Evolutionary conservation across 345 rosid species (phyloP).

Genomic region (Raphanus raphanistrum): DNA sequence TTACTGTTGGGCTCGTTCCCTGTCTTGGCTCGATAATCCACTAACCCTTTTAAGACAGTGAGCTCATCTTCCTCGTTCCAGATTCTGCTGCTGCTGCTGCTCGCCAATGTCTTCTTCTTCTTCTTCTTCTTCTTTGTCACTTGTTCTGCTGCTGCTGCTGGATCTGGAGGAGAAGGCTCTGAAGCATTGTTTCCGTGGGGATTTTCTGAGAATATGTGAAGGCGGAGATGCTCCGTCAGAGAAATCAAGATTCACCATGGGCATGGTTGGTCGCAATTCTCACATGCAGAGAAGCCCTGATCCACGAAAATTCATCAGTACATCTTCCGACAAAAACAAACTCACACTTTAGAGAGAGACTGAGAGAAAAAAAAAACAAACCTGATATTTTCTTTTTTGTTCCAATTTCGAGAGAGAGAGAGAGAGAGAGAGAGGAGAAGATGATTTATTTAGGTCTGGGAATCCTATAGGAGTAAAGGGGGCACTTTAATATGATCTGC

Average conservation of each 20-base stretch:
- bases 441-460: not conserved
- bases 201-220: not conserved
- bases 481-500: too few relatives aligned
- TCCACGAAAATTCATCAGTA: not conserved
- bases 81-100: not conserved
- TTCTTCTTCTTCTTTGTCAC: not conserved
- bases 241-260: slow-evolving; percentile 22
- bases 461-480: too few relatives aligned
- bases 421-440: not conserved
- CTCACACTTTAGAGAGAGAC: not conserved
- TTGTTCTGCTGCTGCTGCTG: not conserved
- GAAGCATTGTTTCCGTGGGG: not conserved
- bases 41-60: not conserved
- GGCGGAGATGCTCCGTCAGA: not conserved
- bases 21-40: not conserved
- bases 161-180: not conserved
- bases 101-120: not conserved
- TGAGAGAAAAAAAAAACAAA: not conserved
- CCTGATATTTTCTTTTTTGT: not conserved
- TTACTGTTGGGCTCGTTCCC: not conserved
- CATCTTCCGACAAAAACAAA: not conserved
- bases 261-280: not conserved
- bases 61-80: slow-evolving; percentile 15
- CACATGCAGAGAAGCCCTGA: not conserved
- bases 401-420: not conserved